phyloP scores from a whole-genome alignment of 2,329 filamentous ascomycete genomes.

The Chrysoporthe austroafricana region DNA sequence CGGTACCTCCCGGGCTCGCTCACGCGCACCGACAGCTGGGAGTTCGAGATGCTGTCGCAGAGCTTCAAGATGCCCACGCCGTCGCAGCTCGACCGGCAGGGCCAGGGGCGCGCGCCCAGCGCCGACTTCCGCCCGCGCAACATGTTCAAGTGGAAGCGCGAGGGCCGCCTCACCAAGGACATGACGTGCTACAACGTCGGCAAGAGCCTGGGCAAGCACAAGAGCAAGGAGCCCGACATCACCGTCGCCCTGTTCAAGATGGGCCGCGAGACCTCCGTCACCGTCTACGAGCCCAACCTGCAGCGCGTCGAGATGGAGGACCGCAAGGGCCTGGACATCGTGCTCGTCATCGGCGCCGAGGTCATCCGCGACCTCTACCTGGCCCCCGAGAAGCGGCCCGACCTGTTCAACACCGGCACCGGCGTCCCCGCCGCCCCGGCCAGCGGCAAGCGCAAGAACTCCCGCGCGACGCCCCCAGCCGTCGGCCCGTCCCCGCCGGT shows the following conservation, averaged over 20 bases:
- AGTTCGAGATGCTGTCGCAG: constrained; percentile 88
- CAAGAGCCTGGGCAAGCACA: constrained; percentile 72
- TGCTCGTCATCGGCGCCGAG: constrained; percentile 67
- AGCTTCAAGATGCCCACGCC: constrained; percentile 81
- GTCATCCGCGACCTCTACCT: constrained; percentile 70
- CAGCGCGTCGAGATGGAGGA: constrained; percentile 91
- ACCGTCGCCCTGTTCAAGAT: constrained; percentile 85
- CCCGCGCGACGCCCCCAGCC: constrained; percentile 42
- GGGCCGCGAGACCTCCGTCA: constrained; percentile 66
- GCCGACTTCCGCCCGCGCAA: constrained; percentile 69
- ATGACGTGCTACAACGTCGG: constrained; percentile 88
- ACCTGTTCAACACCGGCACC: constrained; percentile 77
- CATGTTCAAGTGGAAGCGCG: constrained; percentile 86
- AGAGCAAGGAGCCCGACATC: constrained; percentile 92
- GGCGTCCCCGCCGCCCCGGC: constrained; percentile 34
- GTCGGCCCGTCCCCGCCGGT: constrained; percentile 32
- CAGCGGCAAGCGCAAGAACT: constrained; percentile 47
- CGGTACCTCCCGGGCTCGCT: constrained; percentile 75
- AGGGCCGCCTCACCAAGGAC: constrained; percentile 83
- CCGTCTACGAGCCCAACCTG: constrained; percentile 92
- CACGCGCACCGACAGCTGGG: constrained; percentile 81
- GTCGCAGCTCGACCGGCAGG: constrained; percentile 77
- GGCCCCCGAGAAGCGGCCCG: constrained; percentile 58
- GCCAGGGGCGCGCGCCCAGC: constrained; percentile 35
- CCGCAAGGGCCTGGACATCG: constrained; percentile 87